A percentile compares a stretch with the other conserved stretches of the same genome.
These are phyloP conservation scores for Synchytrium microbalum DNA, from an alignment of 371 early-diverging fungal species.

Conservation along the genomic window DNA sequence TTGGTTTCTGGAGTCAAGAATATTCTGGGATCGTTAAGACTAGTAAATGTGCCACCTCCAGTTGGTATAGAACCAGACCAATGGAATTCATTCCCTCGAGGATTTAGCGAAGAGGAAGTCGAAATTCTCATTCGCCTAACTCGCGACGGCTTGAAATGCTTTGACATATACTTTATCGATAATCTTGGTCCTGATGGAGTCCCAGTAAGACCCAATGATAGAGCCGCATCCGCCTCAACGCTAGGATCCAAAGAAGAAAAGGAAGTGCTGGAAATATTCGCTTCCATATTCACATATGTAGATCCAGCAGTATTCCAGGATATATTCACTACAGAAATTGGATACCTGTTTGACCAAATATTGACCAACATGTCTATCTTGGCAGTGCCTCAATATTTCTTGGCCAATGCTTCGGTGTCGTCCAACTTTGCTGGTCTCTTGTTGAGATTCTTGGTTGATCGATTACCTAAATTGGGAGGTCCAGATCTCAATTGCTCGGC, in stretches of 20 bases:
- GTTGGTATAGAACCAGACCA: constrained; percentile 25
- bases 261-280: constrained; percentile 87
- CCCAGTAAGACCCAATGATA: constrained; percentile 22
- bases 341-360: constrained; percentile 74
- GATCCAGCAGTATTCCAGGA: constrained; percentile 94
- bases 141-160: constrained; percentile 76
- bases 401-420: constrained; percentile 55
- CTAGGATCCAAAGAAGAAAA: constrained; percentile 62
- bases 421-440: constrained; percentile 68
- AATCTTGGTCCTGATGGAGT: constrained; percentile 51
- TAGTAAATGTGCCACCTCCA: constrained; percentile 50
- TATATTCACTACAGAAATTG: constrained; percentile 82
- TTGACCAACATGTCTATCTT: constrained; percentile 71
- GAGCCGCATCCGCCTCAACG: constrained; percentile 9
- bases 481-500: constrained; percentile 65
- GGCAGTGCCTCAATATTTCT: constrained; percentile 81
- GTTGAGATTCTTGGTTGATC: constrained; percentile 68
- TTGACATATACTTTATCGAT: constrained; percentile 72
- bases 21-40: constrained; percentile 58
- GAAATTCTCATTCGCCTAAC: constrained; percentile 54
- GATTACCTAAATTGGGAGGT: constrained; percentile 75
- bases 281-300: constrained; percentile 73
- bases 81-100: constrained; percentile 39
- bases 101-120: constrained; percentile 62
- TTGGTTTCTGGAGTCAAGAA: constrained; percentile 80